Percentiles rank a stretch among this genome's conserved stretches.
phyloP scores from a whole-genome alignment of 2,329 filamentous ascomycete genomes.

The Colletotrichum cereale region DNA sequence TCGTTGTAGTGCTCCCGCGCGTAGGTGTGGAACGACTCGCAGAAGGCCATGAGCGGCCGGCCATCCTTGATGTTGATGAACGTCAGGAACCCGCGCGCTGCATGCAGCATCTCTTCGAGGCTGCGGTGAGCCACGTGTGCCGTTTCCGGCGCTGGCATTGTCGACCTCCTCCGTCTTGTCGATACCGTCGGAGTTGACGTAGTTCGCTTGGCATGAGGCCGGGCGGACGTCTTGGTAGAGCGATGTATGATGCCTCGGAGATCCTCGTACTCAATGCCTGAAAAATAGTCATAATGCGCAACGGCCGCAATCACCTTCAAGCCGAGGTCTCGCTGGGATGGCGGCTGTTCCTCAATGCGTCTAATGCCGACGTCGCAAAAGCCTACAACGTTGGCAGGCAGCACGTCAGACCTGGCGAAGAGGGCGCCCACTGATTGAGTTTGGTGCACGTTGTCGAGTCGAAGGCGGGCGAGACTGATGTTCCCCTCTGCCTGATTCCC shows the following conservation, averaged over 20 bases:
- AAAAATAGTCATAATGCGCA: not conserved
- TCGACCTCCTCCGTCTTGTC: not conserved
- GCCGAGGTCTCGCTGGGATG: not conserved
- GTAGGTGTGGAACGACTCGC: constrained; percentile 9
- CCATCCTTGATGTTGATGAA: not conserved
- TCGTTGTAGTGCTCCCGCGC: constrained; percentile 12
- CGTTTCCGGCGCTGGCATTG: not conserved
- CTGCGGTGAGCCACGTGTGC: constrained; percentile 16
- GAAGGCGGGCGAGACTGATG: constrained; percentile 12
- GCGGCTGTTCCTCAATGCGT: constrained; percentile 12
- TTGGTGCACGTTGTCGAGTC: constrained; percentile 7
- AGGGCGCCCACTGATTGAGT: not conserved
- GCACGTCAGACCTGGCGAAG: not conserved
- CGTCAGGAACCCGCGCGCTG: constrained; percentile 1
- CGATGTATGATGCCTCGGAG: not conserved
- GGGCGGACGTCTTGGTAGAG: not conserved
- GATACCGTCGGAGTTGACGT: not conserved
- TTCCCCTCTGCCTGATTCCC: constrained; percentile 4
- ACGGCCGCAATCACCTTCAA: constrained; percentile 23
- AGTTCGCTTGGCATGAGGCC: constrained; percentile 1
- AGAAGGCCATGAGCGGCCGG: constrained; percentile 19
- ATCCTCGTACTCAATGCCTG: not conserved
- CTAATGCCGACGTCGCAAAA: constrained; percentile 14
- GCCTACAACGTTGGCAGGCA: constrained; percentile 11
- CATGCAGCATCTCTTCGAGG: constrained; percentile 25